Evolutionary conservation across 2,329 filamentous ascomycete species (phyloP).

Genomic region (Hirsutella minnesotensis): DNA sequence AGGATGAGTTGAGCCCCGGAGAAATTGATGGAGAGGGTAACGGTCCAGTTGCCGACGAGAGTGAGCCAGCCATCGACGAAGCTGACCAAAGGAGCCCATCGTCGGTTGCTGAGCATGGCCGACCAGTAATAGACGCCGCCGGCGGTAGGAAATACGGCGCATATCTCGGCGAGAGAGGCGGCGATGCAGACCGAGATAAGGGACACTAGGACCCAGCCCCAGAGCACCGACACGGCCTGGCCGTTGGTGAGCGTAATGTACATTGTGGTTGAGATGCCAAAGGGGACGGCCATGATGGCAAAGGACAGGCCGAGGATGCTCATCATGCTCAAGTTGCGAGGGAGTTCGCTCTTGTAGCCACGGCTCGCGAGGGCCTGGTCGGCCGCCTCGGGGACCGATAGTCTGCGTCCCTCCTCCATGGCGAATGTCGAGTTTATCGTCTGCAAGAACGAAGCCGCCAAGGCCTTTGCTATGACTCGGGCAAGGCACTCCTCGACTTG

Average conservation of each 20-base stretch:
- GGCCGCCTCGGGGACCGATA: constrained; percentile 15
- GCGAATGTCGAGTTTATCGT: neutral
- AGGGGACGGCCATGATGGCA: constrained; percentile 39
- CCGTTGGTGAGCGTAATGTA: constrained; percentile 53
- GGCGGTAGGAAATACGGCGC: constrained; percentile 51
- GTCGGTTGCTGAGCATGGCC: constrained; percentile 49
- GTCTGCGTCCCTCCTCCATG: constrained; percentile 6
- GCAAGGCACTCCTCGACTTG: too few species aligned
- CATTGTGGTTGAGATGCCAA: constrained; percentile 36
- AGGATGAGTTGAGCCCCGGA: constrained; percentile 58
- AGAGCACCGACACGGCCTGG: constrained; percentile 61
- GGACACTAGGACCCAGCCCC: constrained; percentile 52
- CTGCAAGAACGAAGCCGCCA: too few species aligned
- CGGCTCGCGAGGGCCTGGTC: constrained; percentile 32
- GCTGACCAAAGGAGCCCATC: constrained; percentile 50
- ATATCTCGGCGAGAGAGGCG: constrained; percentile 60
- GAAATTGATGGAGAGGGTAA: constrained; percentile 61
- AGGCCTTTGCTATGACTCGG: too few species aligned
- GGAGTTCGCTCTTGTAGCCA: constrained; percentile 37
- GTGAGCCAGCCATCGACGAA: constrained; percentile 68
- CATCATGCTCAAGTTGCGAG: constrained; percentile 37
- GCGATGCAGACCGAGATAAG: constrained; percentile 63
- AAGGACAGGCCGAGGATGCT: constrained; percentile 37
- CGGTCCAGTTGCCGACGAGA: constrained; percentile 58
- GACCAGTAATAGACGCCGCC: constrained; percentile 66